Conservation (phyloP, 108 stramenopile species). For the Nitzschia putrida region DNA sequence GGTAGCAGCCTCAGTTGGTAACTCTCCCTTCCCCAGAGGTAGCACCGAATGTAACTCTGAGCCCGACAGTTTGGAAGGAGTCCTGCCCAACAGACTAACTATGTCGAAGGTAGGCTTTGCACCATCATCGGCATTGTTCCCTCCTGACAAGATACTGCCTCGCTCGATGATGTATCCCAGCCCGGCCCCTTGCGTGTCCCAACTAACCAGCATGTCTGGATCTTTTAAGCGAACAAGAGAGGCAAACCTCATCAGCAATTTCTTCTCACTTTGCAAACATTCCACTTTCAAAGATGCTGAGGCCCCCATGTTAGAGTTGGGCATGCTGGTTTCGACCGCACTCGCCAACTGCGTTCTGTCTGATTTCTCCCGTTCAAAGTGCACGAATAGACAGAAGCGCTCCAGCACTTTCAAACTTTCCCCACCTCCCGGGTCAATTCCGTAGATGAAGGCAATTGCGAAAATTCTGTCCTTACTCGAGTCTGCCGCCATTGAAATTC, state of each 20-base stretch:
- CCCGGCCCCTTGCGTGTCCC: conserved; percentile 86
- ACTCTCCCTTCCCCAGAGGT: conserved; percentile 12
- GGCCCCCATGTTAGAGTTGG: conserved; percentile 48
- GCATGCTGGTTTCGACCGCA: conserved; percentile 34
- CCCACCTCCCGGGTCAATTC: conserved; percentile 83
- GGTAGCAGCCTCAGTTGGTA: conserved; percentile 16
- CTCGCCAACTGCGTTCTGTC: conserved; percentile 14
- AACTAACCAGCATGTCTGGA: conserved; percentile 81
- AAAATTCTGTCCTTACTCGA: conserved; percentile 67
- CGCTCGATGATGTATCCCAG: conserved; percentile 84
- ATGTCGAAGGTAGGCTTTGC: conserved; percentile 58
- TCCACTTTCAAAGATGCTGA: conserved; percentile 51
- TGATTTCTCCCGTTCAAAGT: conserved; percentile 41
- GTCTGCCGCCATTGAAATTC: conserved; percentile 80
- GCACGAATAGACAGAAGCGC: conserved; percentile 67
- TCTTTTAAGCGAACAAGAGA: conserved; percentile 71
- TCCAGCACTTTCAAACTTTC: conserved; percentile 70
- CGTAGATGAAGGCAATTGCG: conserved; percentile 69
- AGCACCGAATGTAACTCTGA: background rate
- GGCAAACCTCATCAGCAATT: conserved; percentile 65
- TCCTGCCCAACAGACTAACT: conserved; percentile 77
- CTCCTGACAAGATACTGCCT: conserved; percentile 46
- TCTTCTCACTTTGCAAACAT: conserved; percentile 55
- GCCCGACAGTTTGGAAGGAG: conserved; percentile 30
- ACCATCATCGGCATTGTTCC: conserved; percentile 1